Conservation (phyloP, 2,329 filamentous ascomycete genomes). For the Metarhizium humberi region DNA sequence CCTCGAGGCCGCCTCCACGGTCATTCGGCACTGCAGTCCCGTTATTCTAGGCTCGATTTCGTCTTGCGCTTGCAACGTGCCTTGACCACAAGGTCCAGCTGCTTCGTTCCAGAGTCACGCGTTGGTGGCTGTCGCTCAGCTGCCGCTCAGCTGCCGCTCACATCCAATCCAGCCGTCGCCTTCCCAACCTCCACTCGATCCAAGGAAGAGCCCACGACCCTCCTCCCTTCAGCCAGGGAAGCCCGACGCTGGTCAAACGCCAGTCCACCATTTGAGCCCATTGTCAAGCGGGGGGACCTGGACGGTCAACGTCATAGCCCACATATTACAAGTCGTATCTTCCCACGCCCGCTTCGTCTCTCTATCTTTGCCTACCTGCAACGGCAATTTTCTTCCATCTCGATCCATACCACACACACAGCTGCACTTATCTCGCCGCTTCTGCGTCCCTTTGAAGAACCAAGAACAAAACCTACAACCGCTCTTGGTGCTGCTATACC, state of each 20-base stretch:
- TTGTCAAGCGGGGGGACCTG: slow-evolving; percentile 1
- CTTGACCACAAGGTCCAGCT: background rate
- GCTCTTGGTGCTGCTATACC: background rate
- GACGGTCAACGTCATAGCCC: slow-evolving; percentile 8
- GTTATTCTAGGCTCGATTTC: background rate
- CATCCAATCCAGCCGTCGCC: background rate
- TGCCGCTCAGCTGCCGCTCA: slow-evolving; percentile 2
- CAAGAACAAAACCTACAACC: background rate
- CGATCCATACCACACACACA: background rate
- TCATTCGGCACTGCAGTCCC: background rate
- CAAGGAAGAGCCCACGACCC: background rate
- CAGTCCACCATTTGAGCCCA: background rate
- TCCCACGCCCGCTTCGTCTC: background rate
- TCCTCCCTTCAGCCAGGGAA: background rate
- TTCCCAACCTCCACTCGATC: background rate
- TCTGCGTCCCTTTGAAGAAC: background rate
- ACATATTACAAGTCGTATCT: background rate
- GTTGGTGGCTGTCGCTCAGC: background rate
- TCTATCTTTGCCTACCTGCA: background rate
- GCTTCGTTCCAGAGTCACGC: background rate
- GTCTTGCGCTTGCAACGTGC: background rate
- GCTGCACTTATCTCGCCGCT: background rate
- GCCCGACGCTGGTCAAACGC: background rate
- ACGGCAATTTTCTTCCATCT: background rate
- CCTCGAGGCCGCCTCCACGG: background rate